Conservation (phyloP, 805 yeast species). For the Wickerhamiella alocasiicola region DNA sequence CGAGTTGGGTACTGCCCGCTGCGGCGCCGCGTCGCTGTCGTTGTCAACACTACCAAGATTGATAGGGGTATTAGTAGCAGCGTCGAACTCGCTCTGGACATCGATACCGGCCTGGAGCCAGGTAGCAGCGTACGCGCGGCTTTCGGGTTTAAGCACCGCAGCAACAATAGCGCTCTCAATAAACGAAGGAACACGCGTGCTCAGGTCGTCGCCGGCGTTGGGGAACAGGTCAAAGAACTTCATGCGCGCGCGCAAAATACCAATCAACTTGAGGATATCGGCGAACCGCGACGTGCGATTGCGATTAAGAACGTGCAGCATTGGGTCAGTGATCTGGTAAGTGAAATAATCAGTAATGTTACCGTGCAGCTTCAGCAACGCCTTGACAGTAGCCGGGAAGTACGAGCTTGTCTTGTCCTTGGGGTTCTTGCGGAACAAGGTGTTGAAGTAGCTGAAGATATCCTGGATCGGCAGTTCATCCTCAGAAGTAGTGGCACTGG, state of each 20-base stretch:
- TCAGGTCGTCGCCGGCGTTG: constrained; percentile 22
- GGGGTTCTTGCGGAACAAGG: constrained; percentile 37
- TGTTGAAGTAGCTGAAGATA: constrained; percentile 56
- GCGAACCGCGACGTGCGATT: constrained; percentile 59
- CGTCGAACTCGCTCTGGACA: constrained; percentile 18
- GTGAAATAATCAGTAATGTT: constrained; percentile 54
- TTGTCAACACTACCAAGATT: constrained; percentile 1
- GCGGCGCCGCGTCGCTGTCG: constrained; percentile 2
- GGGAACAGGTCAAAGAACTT: constrained; percentile 38
- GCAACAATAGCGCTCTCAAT: constrained; percentile 67
- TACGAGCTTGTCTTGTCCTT: constrained; percentile 33
- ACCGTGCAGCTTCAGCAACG: constrained; percentile 52
- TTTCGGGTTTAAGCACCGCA: constrained; percentile 69
- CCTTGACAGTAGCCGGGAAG: constrained; percentile 59
- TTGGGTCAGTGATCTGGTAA: constrained; percentile 50
- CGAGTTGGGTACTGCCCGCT: constrained; percentile 16
- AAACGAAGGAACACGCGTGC: constrained; percentile 55
- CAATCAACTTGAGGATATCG: constrained; percentile 50
- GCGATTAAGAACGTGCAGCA: constrained; percentile 32
- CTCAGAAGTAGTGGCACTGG: constrained; percentile 33
- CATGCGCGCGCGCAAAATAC: constrained; percentile 60
- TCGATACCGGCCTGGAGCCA: constrained; percentile 53
- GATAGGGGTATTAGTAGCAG: constrained; percentile 3
- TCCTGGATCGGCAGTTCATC: constrained; percentile 52
- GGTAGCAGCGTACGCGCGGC: constrained; percentile 50